Conservation (phyloP, 106 monocot species). For the Dendrobium nobile region DNA sequence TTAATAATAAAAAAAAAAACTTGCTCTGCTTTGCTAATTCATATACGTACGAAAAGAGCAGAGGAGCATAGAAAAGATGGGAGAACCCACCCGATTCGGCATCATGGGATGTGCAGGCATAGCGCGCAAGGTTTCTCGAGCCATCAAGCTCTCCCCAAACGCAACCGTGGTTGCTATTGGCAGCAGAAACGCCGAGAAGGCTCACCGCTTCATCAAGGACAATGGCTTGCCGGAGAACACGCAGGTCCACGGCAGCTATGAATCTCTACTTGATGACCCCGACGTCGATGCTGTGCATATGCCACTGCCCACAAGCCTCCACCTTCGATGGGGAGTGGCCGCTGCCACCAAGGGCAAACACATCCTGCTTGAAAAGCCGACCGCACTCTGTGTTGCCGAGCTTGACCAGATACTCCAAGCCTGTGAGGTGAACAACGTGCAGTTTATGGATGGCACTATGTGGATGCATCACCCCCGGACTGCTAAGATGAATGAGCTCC, state of each 20-base stretch:
- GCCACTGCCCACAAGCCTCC: conserved; percentile 75
- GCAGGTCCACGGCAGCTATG: conserved; percentile 40
- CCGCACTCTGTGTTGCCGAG: conserved; percentile 21
- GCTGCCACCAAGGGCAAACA: conserved; percentile 57
- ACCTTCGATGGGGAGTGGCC: conserved; percentile 48
- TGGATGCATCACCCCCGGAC: conserved; percentile 61
- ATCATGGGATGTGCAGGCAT: conserved; percentile 4
- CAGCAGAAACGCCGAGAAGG: not conserved
- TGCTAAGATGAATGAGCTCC: conserved; percentile 32
- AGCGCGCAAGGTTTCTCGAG: conserved; percentile 1
- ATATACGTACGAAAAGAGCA: too few relatives aligned
- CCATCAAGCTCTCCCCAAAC: not conserved
- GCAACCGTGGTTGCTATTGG: not conserved
- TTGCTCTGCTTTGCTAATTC: too few relatives aligned
- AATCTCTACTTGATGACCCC: conserved; percentile 55
- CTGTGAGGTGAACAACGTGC: conserved; percentile 36
- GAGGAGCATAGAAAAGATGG: not conserved
- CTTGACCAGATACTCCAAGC: conserved; percentile 49
- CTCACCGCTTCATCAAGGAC: not conserved
- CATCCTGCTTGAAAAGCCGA: conserved; percentile 26
- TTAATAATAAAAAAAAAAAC: too few relatives aligned
- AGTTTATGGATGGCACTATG: conserved; percentile 58
- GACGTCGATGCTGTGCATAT: conserved; percentile 55
- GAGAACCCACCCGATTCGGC: not conserved
- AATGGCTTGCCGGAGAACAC: conserved; percentile 15